A percentile compares a stretch with the other conserved stretches of the same genome.
Evolutionary conservation across 108 stramenopile genomes (phyloP).

Genomic region (Cyclotella kingstonii): DNA sequence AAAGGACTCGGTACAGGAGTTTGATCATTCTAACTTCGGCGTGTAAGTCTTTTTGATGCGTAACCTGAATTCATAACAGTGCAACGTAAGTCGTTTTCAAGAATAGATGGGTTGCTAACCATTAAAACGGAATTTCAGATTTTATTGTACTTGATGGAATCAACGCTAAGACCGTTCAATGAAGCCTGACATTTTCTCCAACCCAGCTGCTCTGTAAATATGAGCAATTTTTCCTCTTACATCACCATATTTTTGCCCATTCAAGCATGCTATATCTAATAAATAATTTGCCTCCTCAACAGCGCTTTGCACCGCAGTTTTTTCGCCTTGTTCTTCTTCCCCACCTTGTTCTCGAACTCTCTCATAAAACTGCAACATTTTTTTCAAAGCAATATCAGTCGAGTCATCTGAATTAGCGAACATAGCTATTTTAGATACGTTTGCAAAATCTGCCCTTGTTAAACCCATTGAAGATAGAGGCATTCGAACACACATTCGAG

Average conservation of each 20-base stretch:
- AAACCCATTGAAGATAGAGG: constrained; percentile 74
- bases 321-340: constrained; percentile 53
- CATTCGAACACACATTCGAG: constrained; percentile 72
- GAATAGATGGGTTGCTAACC: too few species aligned
- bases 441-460: constrained; percentile 45
- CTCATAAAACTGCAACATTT: constrained; percentile 67
- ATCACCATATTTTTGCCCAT: constrained; percentile 53
- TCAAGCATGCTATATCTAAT: constrained; percentile 61
- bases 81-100: too few species aligned
- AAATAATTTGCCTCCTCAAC: constrained; percentile 75
- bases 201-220: constrained; percentile 57
- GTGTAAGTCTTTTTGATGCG: too few species aligned
- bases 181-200: constrained; percentile 68
- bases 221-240: constrained; percentile 59
- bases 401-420: constrained; percentile 48
- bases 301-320: constrained; percentile 64
- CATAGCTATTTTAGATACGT: constrained; percentile 59
- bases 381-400: constrained; percentile 54
- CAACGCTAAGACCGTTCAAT: constrained; percentile 37
- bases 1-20: constrained; percentile 25
- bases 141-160: too few species aligned
- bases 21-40: constrained; percentile 21
- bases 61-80: too few species aligned
- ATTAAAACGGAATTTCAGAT: too few species aligned
- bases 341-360: constrained; percentile 65